Base-by-base conservation (phyloP, 768 basidiomycete species). In the Mycena capillaripes region DNA sequence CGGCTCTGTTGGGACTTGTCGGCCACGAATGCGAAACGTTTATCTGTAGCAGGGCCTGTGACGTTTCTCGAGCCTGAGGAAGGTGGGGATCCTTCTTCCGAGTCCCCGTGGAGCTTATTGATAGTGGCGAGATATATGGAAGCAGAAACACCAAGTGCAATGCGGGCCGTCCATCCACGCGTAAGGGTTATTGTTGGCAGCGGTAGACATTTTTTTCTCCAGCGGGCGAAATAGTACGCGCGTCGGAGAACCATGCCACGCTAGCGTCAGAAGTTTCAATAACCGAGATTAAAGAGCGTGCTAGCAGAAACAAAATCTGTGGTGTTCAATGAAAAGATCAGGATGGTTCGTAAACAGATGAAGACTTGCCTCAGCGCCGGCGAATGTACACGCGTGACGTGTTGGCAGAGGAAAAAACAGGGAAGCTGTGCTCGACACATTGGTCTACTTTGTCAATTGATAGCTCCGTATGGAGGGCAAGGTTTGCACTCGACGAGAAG, bases 61-160 rank as follows among this genome's bases (percentile, higher is more conserved):
- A 38, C 2, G n/a, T 25, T 32, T 2, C 16, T 56, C 8, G 62
- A 30, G n/a, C n/a, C n/a, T 29, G 53, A 25, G 16, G 67, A 14
- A 7, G n/a, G n/a, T n/a, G 5, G 14, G 25, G 68, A 19, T 55
- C 60, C 36, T 19, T 62, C 61, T 5, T 70, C 69, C 23, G 70
- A 50, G 64, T 71, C 70, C 23, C 30, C 70, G 25, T 71, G 59
- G 11, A 71, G 9, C 16, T 25, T 61, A 60, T 71, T 56, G 17
- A 66, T 48, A 21, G 44, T 60, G 59, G 64, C 59, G 12, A 71
- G 58, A 29, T 61, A 71, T 21, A 71, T 12, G 1, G 50, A 30
- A 10, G 64, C 70, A 17, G 70, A 71, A 17, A 62, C 52, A 21
- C 70, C 70, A 1, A 71, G 40, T 16, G 59, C 59, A 10, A 71